Percentiles rank a stretch among this genome's conserved stretches.
These are phyloP conservation scores for Trametes sp. DNA, from an alignment of 1,284 basidiomycete genomes.

Conservation along the genomic window DNA sequence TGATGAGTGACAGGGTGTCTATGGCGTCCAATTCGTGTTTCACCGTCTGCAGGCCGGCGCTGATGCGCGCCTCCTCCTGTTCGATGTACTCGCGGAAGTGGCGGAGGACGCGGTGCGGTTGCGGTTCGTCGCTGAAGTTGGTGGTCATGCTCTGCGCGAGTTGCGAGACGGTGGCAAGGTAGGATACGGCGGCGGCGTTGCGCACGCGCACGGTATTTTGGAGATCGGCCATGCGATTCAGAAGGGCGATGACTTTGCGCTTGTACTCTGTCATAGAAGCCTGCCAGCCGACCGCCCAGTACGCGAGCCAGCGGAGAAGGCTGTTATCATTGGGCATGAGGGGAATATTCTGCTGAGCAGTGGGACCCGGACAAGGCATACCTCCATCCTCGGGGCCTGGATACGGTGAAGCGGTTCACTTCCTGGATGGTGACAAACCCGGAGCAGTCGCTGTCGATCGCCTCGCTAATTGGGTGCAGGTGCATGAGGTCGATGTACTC, in stretches of 20 bases:
- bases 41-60: slow-evolving; percentile 34
- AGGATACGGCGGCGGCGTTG: slow-evolving; percentile 20
- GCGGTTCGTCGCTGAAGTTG: slow-evolving; percentile 9
- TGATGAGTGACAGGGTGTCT: slow-evolving; percentile 35
- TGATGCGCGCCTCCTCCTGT: slow-evolving; percentile 30
- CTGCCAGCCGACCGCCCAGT: slow-evolving; percentile 49
- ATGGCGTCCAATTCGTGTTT: slow-evolving; percentile 36
- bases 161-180: slow-evolving; percentile 26
- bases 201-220: neutral
- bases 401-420: slow-evolving; percentile 51
- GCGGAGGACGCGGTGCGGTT: slow-evolving; percentile 9
- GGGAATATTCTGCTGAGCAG: neutral
- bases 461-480: slow-evolving; percentile 53
- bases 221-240: slow-evolving; percentile 32
- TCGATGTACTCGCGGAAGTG: slow-evolving; percentile 33
- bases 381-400: slow-evolving; percentile 38
- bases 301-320: slow-evolving; percentile 54
- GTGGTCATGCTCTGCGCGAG: slow-evolving; percentile 12
- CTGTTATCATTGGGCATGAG: slow-evolving; percentile 31
- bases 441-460: slow-evolving; percentile 58
- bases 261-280: slow-evolving; percentile 21
- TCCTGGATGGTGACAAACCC: slow-evolving; percentile 58
- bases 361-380: slow-evolving; percentile 28
- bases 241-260: slow-evolving; percentile 31
- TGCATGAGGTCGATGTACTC: slow-evolving; percentile 51